Base-by-base conservation (phyloP, 2,329 filamentous ascomycete species). In the Colletotrichum sp. region DNA sequence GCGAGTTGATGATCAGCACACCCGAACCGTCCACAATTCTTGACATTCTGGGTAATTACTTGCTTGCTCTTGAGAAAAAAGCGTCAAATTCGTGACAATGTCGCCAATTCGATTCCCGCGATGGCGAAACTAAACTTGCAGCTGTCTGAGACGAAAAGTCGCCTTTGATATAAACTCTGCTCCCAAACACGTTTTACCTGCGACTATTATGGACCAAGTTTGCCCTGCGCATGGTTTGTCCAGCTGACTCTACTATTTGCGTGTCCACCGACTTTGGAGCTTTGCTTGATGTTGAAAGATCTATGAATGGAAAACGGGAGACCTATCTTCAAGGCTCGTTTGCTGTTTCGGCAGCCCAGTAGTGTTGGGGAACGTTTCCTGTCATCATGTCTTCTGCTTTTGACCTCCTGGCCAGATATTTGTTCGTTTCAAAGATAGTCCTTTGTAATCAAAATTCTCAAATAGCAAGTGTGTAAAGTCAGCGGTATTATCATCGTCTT, bases 321-420 rank as follows among this genome's bases (percentile, higher is more conserved):
- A 55, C 49, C 49, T 25, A 9, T 11, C 49, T 55, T 55, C 2
- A 55, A 8, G 49, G 11, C 49, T 55, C 13, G 8, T 19, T 55
- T n/a, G 0, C 0, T 55, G n/a, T 22, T 6, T 13, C n/a, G 0
- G 49, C 11, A 55, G 15, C n/a, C n/a, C 0, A 55, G n/a, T 55
- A 1, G 1, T 55, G 16, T 13, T 25, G 2, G 1, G 5, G 49
- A n/a, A n/a, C 13, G 9, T 0, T 22, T 9, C n/a, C 5, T 22
- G 49, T 1, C 0, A 25, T 19, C 12, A 22, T 25, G 49, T 25
- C 16, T 55, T 25, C 49, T 25, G 49, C 16, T 25, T n/a, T 25
- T 55, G 7, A 22, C n/a, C 8, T 55, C 49, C 8, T 1, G n/a
- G 49, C 1, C 22, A 55, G 49, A 22, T 55, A 25, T n/a, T 22